These are phyloP conservation scores for Penicillium sp. DNA, from an alignment of 2,329 filamentous ascomycete genomes.

Conservation along the genomic window DNA sequence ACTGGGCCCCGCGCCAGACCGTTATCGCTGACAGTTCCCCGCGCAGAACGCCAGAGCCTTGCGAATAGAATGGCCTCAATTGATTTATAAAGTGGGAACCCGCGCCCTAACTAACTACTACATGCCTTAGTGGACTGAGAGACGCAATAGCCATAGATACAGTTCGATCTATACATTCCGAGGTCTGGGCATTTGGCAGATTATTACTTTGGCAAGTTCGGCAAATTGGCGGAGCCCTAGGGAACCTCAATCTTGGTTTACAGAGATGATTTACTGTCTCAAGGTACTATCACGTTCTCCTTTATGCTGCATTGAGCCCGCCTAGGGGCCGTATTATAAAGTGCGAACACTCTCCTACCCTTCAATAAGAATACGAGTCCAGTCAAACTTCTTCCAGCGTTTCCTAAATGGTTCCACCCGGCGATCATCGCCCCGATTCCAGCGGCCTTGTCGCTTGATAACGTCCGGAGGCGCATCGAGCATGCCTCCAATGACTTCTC, in stretches of 20 bases:
- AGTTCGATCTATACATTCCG: not conserved
- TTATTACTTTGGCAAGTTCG: not conserved
- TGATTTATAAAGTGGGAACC: not conserved
- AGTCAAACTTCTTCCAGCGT: slow-evolving; percentile 90
- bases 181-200: no score
- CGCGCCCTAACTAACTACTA: not conserved
- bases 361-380: slow-evolving; percentile 62
- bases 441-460: slow-evolving; percentile 84
- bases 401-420: slow-evolving; percentile 75
- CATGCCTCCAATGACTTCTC: slow-evolving; percentile 90
- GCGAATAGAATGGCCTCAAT: not conserved
- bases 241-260: not conserved
- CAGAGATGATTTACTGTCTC: not conserved
- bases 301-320: not conserved
- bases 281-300: not conserved
- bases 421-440: slow-evolving; percentile 63
- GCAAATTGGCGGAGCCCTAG: not conserved
- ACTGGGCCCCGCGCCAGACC: slow-evolving; percentile 6
- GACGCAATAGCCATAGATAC: not conserved
- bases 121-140: not conserved
- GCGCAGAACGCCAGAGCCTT: slow-evolving; percentile 8
- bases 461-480: slow-evolving; percentile 74
- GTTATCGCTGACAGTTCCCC: slow-evolving; percentile 17
- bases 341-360: slow-evolving; percentile 17
- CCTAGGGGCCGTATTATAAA: not conserved